Base-by-base conservation (phyloP, 2,329 filamentous ascomycete genomes). In the Massarina eburnea region DNA sequence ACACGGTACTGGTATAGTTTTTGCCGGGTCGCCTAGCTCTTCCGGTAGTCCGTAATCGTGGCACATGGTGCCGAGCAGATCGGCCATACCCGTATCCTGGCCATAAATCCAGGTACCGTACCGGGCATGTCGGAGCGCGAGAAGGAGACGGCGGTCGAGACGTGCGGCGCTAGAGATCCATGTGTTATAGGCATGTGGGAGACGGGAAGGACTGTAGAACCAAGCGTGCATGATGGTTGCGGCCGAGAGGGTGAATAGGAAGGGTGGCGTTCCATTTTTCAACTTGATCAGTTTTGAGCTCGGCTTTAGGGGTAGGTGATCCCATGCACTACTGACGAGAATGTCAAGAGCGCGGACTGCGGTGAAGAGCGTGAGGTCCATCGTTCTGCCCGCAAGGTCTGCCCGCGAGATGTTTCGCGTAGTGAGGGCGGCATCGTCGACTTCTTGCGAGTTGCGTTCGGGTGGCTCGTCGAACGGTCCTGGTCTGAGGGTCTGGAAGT, bases 201-300 rank as follows among this genome's bases (percentile, higher is more conserved):
- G 78, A 17, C 81, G 78, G 27, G 81, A 76, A 0, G 89, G 88
- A 8, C 76, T 68, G 72, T 92, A 95, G 66, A 95, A 85, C 88
- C 88, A 95, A 15, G 88, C 81, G 86, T 88, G 92, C 90, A 95
- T 95, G 55, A 95, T 85, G 29, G 89, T 73, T 18, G 84, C 86
- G 30, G 81, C 84, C 17, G 88, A 91, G 26, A 79, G 68, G 35
- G 86, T 82, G 67, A 95, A 95, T 15, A 91, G 72, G 5, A 80
- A 71, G 3, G 88, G 81, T 61, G 92, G 86, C n/a, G 82, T 74
- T 29, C 82, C 65, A 21, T 62, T 59, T 21, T 73, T 67, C 6
- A 70, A 26, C n/a, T 29, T 22, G 2, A 40, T 32, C 2, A 49
- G 27, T 10, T 32, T 33, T 12, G 45, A 50, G 2, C 45, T 45